Conservation (phyloP, 176 grass and related monocot species). For the Calamus simplicifolius region DNA sequence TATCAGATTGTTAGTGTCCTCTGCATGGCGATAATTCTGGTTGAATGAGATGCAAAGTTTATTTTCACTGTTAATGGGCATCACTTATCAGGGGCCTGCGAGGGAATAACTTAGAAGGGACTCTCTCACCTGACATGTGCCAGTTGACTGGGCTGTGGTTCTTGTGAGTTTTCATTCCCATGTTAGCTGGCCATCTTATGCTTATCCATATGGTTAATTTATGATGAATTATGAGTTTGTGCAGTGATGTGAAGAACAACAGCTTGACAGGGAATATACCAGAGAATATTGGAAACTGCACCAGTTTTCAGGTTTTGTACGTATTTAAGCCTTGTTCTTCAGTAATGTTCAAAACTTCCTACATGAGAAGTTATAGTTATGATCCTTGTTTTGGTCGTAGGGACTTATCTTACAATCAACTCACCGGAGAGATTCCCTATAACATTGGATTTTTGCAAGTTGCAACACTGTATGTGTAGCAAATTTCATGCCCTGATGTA, state of each 20-base stretch:
- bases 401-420: constrained; percentile 90
- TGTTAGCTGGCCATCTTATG: neutral
- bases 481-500: neutral
- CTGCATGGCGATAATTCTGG: too few species aligned
- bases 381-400: constrained; percentile 18
- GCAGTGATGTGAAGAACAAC: constrained; percentile 95
- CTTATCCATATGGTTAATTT: neutral
- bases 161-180: constrained; percentile 47
- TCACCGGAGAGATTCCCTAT: constrained; percentile 85
- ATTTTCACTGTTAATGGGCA: neutral
- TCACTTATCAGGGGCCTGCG: constrained; percentile 58
- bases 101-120: constrained; percentile 75
- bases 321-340: constrained; percentile 19
- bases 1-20: too few species aligned
- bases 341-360: too few species aligned
- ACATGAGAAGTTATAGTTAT: neutral
- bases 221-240: neutral
- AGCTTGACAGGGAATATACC: constrained; percentile 80
- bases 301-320: constrained; percentile 98
- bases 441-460: constrained; percentile 99
- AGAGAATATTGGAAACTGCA: constrained; percentile 85
- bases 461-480: constrained; percentile 73
- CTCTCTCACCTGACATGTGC: constrained; percentile 82
- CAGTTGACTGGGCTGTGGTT: constrained; percentile 98
- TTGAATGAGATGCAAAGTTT: too few species aligned